Conservation (phyloP, 169 alveolate species). For the Plasmodium inui region DNA sequence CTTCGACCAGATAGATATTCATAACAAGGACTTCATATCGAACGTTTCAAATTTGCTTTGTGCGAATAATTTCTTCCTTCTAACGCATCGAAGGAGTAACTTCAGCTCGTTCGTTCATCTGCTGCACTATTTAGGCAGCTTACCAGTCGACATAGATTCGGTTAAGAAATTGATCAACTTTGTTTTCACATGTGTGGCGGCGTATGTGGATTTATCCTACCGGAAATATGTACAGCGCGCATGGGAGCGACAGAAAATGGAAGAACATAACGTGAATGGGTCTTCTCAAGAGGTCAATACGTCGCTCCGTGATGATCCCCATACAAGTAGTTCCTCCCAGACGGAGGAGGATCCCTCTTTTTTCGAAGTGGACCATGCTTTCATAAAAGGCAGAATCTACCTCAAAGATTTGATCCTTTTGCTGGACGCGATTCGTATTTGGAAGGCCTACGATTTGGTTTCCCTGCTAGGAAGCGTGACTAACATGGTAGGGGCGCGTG, state of each 20-base stretch:
- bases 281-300: background rate
- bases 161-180: slow-evolving; percentile 8
- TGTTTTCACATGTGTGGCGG: slow-evolving; percentile 5
- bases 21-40: slow-evolving; percentile 30
- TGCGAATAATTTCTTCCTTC: slow-evolving; percentile 25
- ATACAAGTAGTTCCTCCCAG: background rate
- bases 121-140: slow-evolving; percentile 41
- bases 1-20: slow-evolving; percentile 76
- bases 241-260: background rate
- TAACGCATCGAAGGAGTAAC: slow-evolving; percentile 37
- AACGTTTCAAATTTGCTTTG: slow-evolving; percentile 22
- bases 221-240: background rate
- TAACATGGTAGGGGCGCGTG: slow-evolving; percentile 22
- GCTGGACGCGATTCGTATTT: slow-evolving; percentile 44
- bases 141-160: background rate
- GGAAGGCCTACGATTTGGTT: slow-evolving; percentile 17
- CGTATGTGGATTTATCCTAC: slow-evolving; percentile 29
- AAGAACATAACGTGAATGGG: background rate
- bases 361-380: slow-evolving; percentile 38
- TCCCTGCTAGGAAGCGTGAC: background rate
- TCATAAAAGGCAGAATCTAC: slow-evolving; percentile 33
- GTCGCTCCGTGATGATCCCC: background rate
- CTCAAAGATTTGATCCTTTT: slow-evolving; percentile 53
- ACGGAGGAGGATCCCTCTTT: slow-evolving; percentile 7
- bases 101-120: slow-evolving; percentile 50